Conservation (phyloP, 768 basidiomycete species). For the Dentipellis sp. region DNA sequence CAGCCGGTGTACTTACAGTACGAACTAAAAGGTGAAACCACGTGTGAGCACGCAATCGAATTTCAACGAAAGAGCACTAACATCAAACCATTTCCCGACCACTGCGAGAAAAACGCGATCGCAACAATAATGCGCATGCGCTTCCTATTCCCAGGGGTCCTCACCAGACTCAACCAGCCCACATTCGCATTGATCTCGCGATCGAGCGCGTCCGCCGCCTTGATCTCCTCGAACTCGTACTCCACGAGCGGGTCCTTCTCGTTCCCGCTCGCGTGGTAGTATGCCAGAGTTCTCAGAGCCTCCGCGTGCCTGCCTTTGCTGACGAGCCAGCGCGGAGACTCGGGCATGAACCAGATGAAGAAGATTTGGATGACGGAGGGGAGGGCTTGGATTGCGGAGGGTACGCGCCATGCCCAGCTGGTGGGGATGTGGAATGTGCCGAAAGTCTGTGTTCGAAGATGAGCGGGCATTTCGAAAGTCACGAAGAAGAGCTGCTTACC, state of each 20-base stretch:
- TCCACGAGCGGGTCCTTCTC: conserved; percentile 43
- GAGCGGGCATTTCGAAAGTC: no score
- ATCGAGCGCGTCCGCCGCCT: conserved; percentile 33
- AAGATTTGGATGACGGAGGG: conserved; percentile 23
- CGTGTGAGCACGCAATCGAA: background rate
- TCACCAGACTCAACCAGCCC: conserved; percentile 21
- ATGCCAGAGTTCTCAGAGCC: conserved; percentile 27
- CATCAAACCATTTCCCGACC: conserved; percentile 25
- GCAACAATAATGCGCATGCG: conserved; percentile 25
- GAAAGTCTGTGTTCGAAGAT: conserved; percentile 18
- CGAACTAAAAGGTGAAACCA: background rate
- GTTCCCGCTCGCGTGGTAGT: conserved; percentile 33
- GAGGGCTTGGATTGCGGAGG: conserved; percentile 29
- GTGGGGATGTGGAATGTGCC: conserved; percentile 33
- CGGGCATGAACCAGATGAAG: conserved; percentile 34
- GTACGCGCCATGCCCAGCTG: conserved; percentile 35
- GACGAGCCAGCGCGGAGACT: conserved; percentile 29
- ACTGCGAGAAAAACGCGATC: conserved; percentile 23
- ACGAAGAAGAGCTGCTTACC: background rate
- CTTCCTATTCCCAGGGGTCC: conserved; percentile 23
- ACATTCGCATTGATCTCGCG: conserved; percentile 12
- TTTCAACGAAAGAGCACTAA: conserved; percentile 13
- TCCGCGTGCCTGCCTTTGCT: conserved; percentile 27
- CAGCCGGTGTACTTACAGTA: background rate
- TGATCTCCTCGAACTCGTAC: conserved; percentile 60